Evolutionary conservation across 1,284 basidiomycete genomes (phyloP), one percentile per base, ranked within the genome.

Genomic region (Boletellus deceptivus): DNA sequence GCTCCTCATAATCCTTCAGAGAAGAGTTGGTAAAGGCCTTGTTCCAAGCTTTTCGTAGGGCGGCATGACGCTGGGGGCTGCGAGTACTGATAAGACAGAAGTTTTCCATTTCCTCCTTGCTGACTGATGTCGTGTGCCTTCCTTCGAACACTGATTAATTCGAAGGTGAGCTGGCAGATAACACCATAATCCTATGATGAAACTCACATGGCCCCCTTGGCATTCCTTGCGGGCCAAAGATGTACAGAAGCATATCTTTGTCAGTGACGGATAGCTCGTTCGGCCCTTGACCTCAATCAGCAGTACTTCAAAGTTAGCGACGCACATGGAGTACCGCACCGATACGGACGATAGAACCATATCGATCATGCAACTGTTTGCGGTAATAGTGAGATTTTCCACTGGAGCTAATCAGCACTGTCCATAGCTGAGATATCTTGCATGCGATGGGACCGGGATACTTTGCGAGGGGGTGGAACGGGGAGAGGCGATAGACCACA

Each of bases 11-110:
- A 25, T 69, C 71, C 52, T 62, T 71, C 16, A 77, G 53, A 9
- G 73, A 61, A 17, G 64, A 58, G 6, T 65, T 61, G 45, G 63
- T 70, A 55, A 77, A 73, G 7, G 69, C 75, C 35, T 67, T 64
- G 50, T 68, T 72, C 76, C 76, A 78, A 7, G 68, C 67, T 48
- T 66, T 68, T 22, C 76, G 71, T 31, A 70, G 58, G 10, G 65
- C 63, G 3, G 68, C 62, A 53, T 78, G 76, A 25, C 68, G 65
- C 27, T 60, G 61, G 20, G 65, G 52, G 55, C 73, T 61, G 9
- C 65, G 63, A 8, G 65, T 58, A n/a, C 58, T 58, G 22, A 74
- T 67, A 33, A 76, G 55, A 53, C 42, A 53, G 39, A 57, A 43
- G 22, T 45, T 13, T 18, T 45, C 43, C 14, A 54, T 34, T 6